Evolutionary conservation across 2,329 filamentous ascomycete species (phyloP).

Genomic region (Coccinonectria pachysandricola): DNA sequence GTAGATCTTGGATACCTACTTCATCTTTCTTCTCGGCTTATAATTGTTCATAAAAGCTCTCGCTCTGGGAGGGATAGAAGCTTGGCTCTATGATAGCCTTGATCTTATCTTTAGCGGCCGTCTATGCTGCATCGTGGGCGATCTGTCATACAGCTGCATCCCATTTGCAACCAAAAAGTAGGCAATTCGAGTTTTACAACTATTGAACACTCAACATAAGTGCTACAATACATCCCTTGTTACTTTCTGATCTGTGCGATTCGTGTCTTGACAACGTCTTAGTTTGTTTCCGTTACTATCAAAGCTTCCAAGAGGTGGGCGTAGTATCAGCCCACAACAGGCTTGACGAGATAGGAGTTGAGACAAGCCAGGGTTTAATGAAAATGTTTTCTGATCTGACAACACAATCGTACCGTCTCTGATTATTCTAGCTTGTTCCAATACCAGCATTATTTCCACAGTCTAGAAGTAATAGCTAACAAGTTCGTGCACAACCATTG

Average conservation of each 20-base stretch:
- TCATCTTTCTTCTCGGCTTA: too few relatives aligned
- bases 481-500: too few relatives aligned
- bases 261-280: conserved; percentile 35
- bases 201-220: too few relatives aligned
- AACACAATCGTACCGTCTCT: too few relatives aligned
- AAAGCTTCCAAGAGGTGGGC: conserved; percentile 38
- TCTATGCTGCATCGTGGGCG: conserved; percentile 25
- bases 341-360: conserved; percentile 26
- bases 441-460: too few relatives aligned
- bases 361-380: conserved; percentile 34
- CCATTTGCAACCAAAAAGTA: too few relatives aligned
- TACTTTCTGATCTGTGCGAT: conserved; percentile 40
- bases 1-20: too few relatives aligned
- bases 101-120: too few relatives aligned
- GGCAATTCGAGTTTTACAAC: conserved; percentile 50
- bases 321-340: conserved; percentile 36
- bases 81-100: conserved; percentile 23
- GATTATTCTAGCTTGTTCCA: too few relatives aligned
- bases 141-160: not conserved
- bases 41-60: conserved; percentile 49
- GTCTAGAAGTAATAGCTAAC: too few relatives aligned
- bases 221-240: conserved; percentile 48
- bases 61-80: conserved; percentile 27
- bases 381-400: too few relatives aligned
- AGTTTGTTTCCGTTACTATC: conserved; percentile 34